Evolutionary conservation across 805 yeast genomes (phyloP), one percentile per base, ranked within the genome.

Genomic region (Danielozyma ontarioensis): DNA sequence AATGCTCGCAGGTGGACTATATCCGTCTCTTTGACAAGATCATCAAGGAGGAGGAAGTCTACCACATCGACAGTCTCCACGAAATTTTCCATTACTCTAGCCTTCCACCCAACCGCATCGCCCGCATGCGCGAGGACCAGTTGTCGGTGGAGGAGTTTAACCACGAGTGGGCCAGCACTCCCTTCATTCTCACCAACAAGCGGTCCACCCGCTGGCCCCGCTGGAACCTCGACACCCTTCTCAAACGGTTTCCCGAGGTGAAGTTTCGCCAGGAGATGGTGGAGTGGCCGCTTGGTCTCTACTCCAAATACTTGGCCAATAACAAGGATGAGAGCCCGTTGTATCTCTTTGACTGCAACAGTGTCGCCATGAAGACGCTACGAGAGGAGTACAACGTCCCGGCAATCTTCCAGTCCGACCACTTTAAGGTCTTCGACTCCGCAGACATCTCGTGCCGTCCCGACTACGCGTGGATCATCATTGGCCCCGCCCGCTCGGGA

Each of bases 391-490:
- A 78, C 46, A 37, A 41, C 2, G 61, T 62, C 1, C 93, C 94
- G 0, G 35, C 50, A 1, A 60, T 74, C 1, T 81, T 83, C 46
- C 61, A 68, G 28, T 47, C 65, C 13, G 95, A 85, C 53, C 67
- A 72, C 29, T 85, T 85, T 56, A 68, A 66, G 16, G 53, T 77
- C n/a, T 72, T 82, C 36, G 64, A 59, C 12, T 29, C 33, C 11
- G 29, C 27, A 4, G 32, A 36, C 8, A 34, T 51, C 13, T 56
- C 59, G 12, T 79, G 83, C 45, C 65, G 96, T 31, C 97, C 97
- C 1, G 96, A 88, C 55, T 82, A 83, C 53, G 74, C 90, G n/a
- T 88, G 97, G 97, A 62, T 88, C 15, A 89, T 89, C 29, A 71
- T 83, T 5, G 97, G 97, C 0, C 88, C 95, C 2, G 66, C 62